Evolutionary conservation across 805 yeast genomes (phyloP).

Genomic region (Candida silvatica): DNA sequence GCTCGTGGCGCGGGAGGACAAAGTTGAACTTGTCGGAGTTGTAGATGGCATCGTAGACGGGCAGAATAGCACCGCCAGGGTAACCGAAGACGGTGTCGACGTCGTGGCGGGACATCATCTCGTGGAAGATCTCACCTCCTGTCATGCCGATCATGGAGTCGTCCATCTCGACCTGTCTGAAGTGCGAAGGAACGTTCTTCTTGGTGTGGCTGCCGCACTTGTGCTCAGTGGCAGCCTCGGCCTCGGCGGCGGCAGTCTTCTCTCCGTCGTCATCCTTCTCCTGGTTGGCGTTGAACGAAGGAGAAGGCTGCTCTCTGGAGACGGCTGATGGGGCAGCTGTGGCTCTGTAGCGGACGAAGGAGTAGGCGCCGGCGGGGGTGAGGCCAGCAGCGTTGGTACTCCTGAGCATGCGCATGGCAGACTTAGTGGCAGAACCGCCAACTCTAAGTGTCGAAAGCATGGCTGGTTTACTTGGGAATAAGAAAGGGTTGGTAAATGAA

Average conservation of each 20-base stretch:
- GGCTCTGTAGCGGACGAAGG: conserved; percentile 1
- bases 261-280: conserved; percentile 2
- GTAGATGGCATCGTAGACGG: conserved; percentile 95
- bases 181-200: conserved; percentile 12
- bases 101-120: conserved; percentile 94
- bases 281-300: conserved; percentile 9
- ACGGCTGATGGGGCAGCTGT: conserved; percentile 1
- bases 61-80: conserved; percentile 98
- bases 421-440: neutral
- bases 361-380: too few relatives aligned
- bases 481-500: too few relatives aligned
- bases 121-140: conserved; percentile 98
- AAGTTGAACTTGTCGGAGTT: conserved; percentile 84
- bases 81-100: conserved; percentile 96
- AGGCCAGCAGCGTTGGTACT: neutral
- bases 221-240: conserved; percentile 3
- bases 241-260: conserved; percentile 1
- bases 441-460: too few relatives aligned
- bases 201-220: conserved; percentile 13
- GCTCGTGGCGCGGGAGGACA: conserved; percentile 93
- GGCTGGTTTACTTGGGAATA: too few relatives aligned
- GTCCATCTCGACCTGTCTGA: conserved; percentile 32
- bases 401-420: neutral
- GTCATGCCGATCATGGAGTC: conserved; percentile 89
- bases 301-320: conserved; percentile 13